Percentiles rank a stretch among this genome's conserved stretches.
Evolutionary conservation across 1,284 basidiomycete genomes (phyloP).

Genomic region (Jaminaea rosea): DNA sequence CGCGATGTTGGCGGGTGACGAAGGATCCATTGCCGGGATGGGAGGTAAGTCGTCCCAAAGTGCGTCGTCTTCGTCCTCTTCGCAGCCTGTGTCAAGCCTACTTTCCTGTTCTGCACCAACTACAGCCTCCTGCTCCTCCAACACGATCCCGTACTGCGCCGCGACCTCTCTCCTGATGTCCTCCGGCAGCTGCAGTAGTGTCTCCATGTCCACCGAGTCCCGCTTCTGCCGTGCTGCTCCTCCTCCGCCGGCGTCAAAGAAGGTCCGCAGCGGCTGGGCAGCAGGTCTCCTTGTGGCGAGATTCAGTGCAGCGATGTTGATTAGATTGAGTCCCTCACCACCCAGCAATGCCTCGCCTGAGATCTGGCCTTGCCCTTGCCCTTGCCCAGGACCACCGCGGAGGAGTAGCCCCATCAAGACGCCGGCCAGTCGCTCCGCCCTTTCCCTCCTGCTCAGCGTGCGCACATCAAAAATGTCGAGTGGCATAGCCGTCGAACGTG

Average conservation of each 20-base stretch:
- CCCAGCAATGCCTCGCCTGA: background rate
- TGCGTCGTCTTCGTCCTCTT: slow-evolving; percentile 1
- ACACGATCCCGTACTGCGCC: slow-evolving; percentile 18
- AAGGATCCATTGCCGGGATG: background rate
- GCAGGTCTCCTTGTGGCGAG: slow-evolving; percentile 18
- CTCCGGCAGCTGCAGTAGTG: slow-evolving; percentile 17
- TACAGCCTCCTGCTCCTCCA: background rate
- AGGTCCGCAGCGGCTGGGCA: slow-evolving; percentile 17
- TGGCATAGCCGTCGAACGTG: slow-evolving; percentile 28
- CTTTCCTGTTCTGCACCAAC: background rate
- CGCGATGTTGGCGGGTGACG: background rate
- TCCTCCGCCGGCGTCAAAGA: slow-evolving; percentile 7
- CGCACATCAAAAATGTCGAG: slow-evolving; percentile 32
- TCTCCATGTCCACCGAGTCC: slow-evolving; percentile 11
- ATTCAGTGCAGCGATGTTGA: slow-evolving; percentile 37
- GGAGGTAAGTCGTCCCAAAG: too few relatives aligned
- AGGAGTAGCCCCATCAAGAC: background rate
- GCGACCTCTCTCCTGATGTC: slow-evolving; percentile 26
- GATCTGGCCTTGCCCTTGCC: background rate
- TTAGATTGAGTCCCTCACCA: slow-evolving; percentile 19
- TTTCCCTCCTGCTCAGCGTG: slow-evolving; percentile 3
- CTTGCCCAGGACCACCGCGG: background rate
- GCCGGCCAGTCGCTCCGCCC: slow-evolving; percentile 14
- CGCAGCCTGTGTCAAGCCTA: background rate
- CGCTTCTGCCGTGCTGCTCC: background rate